These are phyloP conservation scores for Ceratorhiza oryzae-sativae DNA, from an alignment of 1,284 basidiomycete genomes.

Conservation along the genomic window DNA sequence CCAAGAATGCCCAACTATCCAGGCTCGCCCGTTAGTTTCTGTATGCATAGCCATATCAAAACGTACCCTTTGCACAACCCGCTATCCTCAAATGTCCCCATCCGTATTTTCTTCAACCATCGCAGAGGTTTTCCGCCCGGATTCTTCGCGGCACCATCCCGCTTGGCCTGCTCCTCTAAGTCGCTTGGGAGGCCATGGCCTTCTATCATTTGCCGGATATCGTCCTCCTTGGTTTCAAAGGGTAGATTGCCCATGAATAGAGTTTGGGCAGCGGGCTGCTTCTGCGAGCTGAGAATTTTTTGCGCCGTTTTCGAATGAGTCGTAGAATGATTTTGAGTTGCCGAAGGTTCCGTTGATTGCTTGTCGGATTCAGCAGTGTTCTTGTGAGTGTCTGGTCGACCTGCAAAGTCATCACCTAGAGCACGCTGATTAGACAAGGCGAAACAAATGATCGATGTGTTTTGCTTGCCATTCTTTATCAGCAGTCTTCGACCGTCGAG, in stretches of 20 bases:
- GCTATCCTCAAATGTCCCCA: conserved; percentile 96
- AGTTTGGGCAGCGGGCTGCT: conserved; percentile 82
- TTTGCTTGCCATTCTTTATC: conserved; percentile 84
- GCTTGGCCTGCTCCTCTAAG: conserved; percentile 44
- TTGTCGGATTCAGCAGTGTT: conserved; percentile 49
- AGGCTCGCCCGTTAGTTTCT: conserved; percentile 7
- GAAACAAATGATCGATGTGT: neutral
- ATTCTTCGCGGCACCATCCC: conserved; percentile 35
- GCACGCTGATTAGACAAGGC: conserved; percentile 24
- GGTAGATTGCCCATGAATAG: conserved; percentile 90
- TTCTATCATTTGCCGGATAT: conserved; percentile 75
- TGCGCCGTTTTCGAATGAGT: conserved; percentile 77
- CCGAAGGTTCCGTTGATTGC: conserved; percentile 50
- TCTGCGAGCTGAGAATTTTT: conserved; percentile 81
- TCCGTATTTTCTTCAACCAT: conserved; percentile 88
- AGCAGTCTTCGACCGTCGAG: conserved; percentile 87
- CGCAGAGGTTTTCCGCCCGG: conserved; percentile 39
- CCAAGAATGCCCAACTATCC: conserved; percentile 90
- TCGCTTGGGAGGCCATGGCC: conserved; percentile 58
- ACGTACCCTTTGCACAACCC: conserved; percentile 93
- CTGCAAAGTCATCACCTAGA: conserved; percentile 74
- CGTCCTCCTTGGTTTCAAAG: conserved; percentile 82
- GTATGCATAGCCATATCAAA: conserved; percentile 30
- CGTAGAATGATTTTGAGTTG: conserved; percentile 47
- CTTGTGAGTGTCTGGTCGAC: conserved; percentile 57